phyloP scores from a whole-genome alignment of 2,329 filamentous ascomycete genomes.

The Fusarium sp. region DNA sequence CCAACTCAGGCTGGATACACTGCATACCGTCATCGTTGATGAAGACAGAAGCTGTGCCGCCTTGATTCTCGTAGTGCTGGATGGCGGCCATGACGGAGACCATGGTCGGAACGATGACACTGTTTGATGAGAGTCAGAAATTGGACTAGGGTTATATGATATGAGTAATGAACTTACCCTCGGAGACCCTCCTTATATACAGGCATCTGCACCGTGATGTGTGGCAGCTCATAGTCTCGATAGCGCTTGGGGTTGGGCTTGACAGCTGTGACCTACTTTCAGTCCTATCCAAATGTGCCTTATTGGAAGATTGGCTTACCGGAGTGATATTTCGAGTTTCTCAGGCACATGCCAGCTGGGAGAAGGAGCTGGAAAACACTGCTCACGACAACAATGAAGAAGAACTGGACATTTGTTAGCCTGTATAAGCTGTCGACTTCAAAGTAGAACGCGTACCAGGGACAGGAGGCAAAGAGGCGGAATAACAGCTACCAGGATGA shows the following conservation, averaged over 20 bases:
- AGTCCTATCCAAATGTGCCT: fast-evolving
- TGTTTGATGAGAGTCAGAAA: background rate
- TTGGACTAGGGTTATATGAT: background rate
- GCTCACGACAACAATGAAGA: conserved; percentile 44
- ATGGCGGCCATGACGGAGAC: conserved; percentile 68
- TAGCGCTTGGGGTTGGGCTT: conserved; percentile 44
- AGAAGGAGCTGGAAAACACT: conserved; percentile 41
- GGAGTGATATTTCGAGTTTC: conserved; percentile 43
- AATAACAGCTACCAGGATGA: conserved; percentile 33
- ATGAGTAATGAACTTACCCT: conserved; percentile 6
- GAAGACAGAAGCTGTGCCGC: conserved; percentile 76
- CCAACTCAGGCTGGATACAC: conserved; percentile 63
- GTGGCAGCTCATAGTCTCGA: conserved; percentile 53
- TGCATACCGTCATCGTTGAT: conserved; percentile 78
- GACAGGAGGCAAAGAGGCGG: conserved; percentile 33
- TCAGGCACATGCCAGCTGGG: conserved; percentile 40
- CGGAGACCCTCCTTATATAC: conserved; percentile 55
- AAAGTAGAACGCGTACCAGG: background rate
- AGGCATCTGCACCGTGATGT: conserved; percentile 60
- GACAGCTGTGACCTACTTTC: conserved; percentile 13
- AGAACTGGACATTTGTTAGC: conserved; percentile 29
- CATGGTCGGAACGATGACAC: conserved; percentile 66
- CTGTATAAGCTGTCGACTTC: fast-evolving
- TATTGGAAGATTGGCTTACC: conserved; percentile 5
- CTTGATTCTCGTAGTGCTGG: conserved; percentile 69